Evolutionary conservation across 148 eudicot genomes (phyloP), one percentile per base, ranked within the genome.

Genomic region (Chenopodium album): DNA sequence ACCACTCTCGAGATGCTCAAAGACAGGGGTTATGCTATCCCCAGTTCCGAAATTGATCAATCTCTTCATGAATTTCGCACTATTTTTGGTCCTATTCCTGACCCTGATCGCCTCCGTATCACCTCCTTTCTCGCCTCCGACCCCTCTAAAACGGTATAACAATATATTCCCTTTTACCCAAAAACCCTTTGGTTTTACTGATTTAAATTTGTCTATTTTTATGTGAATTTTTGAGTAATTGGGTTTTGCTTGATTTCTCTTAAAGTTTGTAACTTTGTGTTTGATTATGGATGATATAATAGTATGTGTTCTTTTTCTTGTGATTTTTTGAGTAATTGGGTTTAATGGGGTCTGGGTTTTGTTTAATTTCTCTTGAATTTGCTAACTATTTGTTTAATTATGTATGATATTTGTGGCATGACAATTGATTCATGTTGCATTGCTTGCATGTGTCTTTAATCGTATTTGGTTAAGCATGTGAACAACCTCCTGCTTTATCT

Each of bases 11-110:
- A 95, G 81, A 93, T 95, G 98, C 90, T 95, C 41, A 86, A 78
- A 64, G 98, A 95, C 67, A 83, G 97, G n/a, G 98, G 98, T 50
- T 95, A 86, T 73, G 81, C 85, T 4, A 90, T 95, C 1, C 91
- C 96, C 26, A 44, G 34, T 44, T 78, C 90, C 1, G 97, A 95
- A 66, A 87, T 93, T 54, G 73, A 92, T 0, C 64, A 89, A 13
- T 54, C 96, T 72, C 92, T 95, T 14, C 37, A 72, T 0, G 89
- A 92, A 1, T 95, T 95, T 56, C 89, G 98, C 17, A 66, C 81
- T 26, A 34, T 80, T n/a, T 85, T 88, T 73, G 90, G 93, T 3
- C 90, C 88, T 7, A 78, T 13, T 28, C 95, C 94, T 22, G 97
- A 95, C 76, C 71, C 85, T 31, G 95, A 93, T 2, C 87, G 89